Evolutionary conservation across 441 rosid species (phyloP).

Genomic region (Raphanus hybrid): DNA sequence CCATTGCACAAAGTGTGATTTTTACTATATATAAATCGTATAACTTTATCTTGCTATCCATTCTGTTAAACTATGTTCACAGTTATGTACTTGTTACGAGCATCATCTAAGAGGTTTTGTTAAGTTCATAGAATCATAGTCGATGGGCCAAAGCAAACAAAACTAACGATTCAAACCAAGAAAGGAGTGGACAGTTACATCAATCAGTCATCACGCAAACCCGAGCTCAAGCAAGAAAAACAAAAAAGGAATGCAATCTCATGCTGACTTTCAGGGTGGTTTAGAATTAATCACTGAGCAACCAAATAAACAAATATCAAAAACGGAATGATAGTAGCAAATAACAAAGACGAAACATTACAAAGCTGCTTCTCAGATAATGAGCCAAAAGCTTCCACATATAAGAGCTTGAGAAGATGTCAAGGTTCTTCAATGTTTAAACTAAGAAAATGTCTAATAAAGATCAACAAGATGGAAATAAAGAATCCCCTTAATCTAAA

Average conservation of each 20-base stretch:
- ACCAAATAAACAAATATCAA: not conserved
- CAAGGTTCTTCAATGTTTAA: constrained; percentile 24
- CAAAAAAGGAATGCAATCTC: not conserved
- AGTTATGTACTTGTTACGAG: too few relatives aligned
- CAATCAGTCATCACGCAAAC: too few relatives aligned
- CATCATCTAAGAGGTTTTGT: too few relatives aligned
- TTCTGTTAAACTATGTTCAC: too few relatives aligned
- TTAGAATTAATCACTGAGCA: not conserved
- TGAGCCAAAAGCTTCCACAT: constrained; percentile 34
- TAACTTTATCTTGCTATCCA: too few relatives aligned
- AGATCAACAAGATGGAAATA: constrained; percentile 21
- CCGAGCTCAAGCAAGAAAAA: too few relatives aligned
- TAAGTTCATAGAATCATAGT: too few relatives aligned
- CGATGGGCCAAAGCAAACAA: too few relatives aligned
- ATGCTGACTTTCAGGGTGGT: not conserved
- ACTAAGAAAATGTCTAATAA: constrained; percentile 5
- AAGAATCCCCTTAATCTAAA: constrained; percentile 14
- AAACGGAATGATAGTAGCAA: not conserved
- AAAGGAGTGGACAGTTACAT: too few relatives aligned
- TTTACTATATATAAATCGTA: too few relatives aligned
- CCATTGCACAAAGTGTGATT: too few relatives aligned
- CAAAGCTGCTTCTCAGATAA: constrained; percentile 37
- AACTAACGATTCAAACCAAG: too few relatives aligned
- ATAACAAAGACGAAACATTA: not conserved
- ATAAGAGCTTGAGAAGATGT: constrained; percentile 16